Evolutionary conservation across 2,329 filamentous ascomycete species (phyloP).

Genomic region (Penicillium sp.): DNA sequence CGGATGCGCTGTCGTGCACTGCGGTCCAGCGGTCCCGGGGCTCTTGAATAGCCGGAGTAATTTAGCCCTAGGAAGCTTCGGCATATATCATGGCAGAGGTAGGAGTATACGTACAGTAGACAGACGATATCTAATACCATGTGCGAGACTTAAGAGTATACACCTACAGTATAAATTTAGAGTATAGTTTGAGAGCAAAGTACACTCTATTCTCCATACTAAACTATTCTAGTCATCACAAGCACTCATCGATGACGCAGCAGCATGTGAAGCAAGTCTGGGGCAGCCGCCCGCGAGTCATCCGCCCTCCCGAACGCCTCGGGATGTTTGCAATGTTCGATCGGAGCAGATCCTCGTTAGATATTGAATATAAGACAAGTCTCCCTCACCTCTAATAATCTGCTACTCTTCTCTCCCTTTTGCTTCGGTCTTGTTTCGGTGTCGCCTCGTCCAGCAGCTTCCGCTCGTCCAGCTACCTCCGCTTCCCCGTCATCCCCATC

Average conservation of each 20-base stretch:
- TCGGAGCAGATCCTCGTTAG: too few relatives aligned
- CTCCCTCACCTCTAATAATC: neutral
- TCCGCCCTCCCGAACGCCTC: constrained; percentile 34
- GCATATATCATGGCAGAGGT: too few relatives aligned
- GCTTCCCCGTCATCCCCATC: constrained; percentile 40
- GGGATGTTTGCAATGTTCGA: constrained; percentile 27
- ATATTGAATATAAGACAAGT: constrained; percentile 21
- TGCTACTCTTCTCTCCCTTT: neutral
- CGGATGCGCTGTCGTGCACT: constrained; percentile 8
- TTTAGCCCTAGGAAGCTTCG: constrained; percentile 2
- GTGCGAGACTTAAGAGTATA: too few relatives aligned
- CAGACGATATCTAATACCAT: too few relatives aligned
- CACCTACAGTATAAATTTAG: too few relatives aligned
- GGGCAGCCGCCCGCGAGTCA: constrained; percentile 18
- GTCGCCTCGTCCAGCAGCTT: constrained; percentile 23
- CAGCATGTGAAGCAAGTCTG: constrained; percentile 29
- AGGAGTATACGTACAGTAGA: too few relatives aligned
- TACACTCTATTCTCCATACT: too few relatives aligned
- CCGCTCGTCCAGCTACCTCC: constrained; percentile 45
- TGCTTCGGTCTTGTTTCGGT: neutral
- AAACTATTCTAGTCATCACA: too few relatives aligned
- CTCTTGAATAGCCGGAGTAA: constrained; percentile 19
- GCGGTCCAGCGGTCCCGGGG: constrained; percentile 3
- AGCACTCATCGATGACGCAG: constrained; percentile 29
- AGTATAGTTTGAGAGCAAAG: too few relatives aligned